A percentile compares a stretch with the other conserved stretches of the same genome.
These are phyloP conservation scores for Cardamine resedifolia DNA, from an alignment of 345 rosid genomes.

Conservation along the genomic window DNA sequence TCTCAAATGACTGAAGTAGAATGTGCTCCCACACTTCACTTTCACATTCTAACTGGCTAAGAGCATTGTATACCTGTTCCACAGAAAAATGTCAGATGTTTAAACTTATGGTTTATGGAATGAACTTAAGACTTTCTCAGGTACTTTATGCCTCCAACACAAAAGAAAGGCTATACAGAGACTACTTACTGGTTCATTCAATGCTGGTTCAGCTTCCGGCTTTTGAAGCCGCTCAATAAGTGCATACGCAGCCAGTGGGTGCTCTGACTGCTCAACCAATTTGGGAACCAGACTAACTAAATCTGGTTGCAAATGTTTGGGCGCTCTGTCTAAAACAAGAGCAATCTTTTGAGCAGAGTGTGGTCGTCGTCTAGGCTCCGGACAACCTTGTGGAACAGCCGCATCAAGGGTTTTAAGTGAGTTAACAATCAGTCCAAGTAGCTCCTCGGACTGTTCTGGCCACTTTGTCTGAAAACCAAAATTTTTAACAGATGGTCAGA, in stretches of 20 bases:
- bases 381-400: constrained; percentile 93
- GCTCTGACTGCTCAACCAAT: constrained; percentile 95
- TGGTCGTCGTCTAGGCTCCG: constrained; percentile 91
- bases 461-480: constrained; percentile 76
- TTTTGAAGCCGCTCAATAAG: constrained; percentile 86
- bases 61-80: constrained; percentile 82
- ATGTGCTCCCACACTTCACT: constrained; percentile 82
- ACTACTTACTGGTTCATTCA: constrained; percentile 77
- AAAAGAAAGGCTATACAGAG: constrained; percentile 21
- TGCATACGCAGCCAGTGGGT: constrained; percentile 82
- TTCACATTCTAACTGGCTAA: constrained; percentile 84
- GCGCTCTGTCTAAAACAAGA: constrained; percentile 93
- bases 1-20: constrained; percentile 69
- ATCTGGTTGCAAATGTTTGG: constrained; percentile 86
- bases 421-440: constrained; percentile 90
- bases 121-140: constrained; percentile 10
- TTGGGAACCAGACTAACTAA: constrained; percentile 94
- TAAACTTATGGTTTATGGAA: constrained; percentile 7
- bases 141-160: constrained; percentile 11
- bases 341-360: constrained; percentile 93
- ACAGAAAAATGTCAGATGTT: constrained; percentile 23
- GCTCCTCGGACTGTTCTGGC: constrained; percentile 99
- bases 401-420: constrained; percentile 94
- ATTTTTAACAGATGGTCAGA: constrained; percentile 20
- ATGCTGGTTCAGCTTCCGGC: constrained; percentile 84